Evolutionary conservation across 2,329 filamentous ascomycete genomes (phyloP).

Genomic region (Ophiostoma pallidulum): DNA sequence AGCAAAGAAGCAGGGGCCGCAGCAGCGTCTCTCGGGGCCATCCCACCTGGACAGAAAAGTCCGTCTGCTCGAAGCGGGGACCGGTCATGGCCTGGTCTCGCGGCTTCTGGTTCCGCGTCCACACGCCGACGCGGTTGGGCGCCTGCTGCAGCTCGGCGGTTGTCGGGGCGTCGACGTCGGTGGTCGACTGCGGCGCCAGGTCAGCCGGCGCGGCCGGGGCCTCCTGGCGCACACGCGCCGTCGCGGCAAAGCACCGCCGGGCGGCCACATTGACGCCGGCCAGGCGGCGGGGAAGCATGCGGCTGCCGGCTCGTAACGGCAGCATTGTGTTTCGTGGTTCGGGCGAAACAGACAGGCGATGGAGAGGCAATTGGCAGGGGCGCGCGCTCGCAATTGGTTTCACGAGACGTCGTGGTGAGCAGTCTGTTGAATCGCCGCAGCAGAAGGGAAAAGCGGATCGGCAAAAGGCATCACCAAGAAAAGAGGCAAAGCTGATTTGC

Average conservation of each 20-base stretch:
- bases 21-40: slow-evolving; percentile 24
- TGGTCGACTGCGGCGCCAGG: slow-evolving; percentile 34
- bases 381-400: slow-evolving; percentile 1
- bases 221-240: slow-evolving; percentile 38
- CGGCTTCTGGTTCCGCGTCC: slow-evolving; percentile 79
- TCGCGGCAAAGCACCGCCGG: slow-evolving; percentile 39
- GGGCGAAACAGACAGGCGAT: no score
- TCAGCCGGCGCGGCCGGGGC: slow-evolving; percentile 28
- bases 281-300: slow-evolving; percentile 33
- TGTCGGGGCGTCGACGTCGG: slow-evolving; percentile 16
- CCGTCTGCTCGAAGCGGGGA: slow-evolving; percentile 93
- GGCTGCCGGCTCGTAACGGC: slow-evolving; percentile 31
- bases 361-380: no score
- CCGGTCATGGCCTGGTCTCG: slow-evolving; percentile 80
- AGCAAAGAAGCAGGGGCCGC: no score
- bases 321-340: slow-evolving; percentile 43
- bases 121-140: slow-evolving; percentile 72
- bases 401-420: background rate
- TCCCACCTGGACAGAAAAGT: slow-evolving; percentile 78
- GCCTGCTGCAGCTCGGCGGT: slow-evolving; percentile 52
- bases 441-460: slow-evolving; percentile 1
- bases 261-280: slow-evolving; percentile 14
- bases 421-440: slow-evolving; percentile 2
- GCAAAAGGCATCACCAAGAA: slow-evolving; percentile 1
- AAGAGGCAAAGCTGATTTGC: slow-evolving; percentile 9